Percentiles rank a stretch among this genome's conserved stretches.
phyloP scores from a whole-genome alignment of 2,329 filamentous ascomycete genomes.

The Colletotrichum sp. region DNA sequence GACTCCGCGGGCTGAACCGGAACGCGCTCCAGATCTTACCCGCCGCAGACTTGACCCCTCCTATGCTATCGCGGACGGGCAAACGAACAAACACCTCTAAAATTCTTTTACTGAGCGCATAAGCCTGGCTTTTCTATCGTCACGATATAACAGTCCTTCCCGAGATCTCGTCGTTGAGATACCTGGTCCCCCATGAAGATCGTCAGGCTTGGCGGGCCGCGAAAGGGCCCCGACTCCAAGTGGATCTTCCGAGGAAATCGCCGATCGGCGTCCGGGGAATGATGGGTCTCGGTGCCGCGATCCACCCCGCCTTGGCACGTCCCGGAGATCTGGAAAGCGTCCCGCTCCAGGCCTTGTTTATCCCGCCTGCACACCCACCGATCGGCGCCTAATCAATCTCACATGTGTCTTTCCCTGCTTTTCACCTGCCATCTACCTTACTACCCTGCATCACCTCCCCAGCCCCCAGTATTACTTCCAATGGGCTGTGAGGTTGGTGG shows the following conservation, averaged over 20 bases:
- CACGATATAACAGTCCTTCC: neutral
- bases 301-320: neutral
- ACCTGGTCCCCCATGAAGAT: neutral
- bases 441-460: neutral
- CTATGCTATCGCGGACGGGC: neutral
- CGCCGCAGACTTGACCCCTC: neutral
- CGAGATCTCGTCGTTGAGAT: neutral
- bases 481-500: neutral
- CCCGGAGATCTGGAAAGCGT: neutral
- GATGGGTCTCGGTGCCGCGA: neutral
- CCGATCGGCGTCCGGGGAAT: neutral
- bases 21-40: accelerated
- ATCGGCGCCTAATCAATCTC: neutral
- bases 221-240: neutral
- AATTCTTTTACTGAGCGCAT: neutral
- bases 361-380: neutral
- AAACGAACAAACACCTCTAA: accelerated
- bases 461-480: neutral
- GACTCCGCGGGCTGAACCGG: neutral
- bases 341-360: neutral
- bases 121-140: accelerated
- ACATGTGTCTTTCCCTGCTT: accelerated
- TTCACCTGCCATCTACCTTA: neutral
- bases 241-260: neutral
- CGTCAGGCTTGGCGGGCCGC: neutral